Evolutionary conservation across 2,329 filamentous ascomycete species (phyloP).

Genomic region (Sporothrix pallida): DNA sequence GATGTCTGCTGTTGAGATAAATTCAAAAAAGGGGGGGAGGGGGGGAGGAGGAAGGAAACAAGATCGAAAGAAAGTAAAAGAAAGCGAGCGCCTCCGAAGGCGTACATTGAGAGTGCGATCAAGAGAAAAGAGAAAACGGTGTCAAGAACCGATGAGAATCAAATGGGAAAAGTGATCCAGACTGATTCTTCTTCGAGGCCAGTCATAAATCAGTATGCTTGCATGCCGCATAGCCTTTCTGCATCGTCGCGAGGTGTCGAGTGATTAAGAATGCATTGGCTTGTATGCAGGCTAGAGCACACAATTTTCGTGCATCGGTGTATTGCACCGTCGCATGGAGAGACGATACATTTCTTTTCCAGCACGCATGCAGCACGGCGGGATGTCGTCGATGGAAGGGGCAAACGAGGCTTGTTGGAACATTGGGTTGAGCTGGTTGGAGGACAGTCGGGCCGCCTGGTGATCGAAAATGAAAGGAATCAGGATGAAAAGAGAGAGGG

Average conservation of each 20-base stretch:
- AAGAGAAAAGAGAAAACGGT: background rate
- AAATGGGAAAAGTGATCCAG: background rate
- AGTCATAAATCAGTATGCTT: too few species aligned
- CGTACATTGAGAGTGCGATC: background rate
- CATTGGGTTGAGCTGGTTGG: background rate
- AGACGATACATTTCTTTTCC: too few species aligned
- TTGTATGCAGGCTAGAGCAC: background rate
- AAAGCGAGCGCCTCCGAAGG: background rate
- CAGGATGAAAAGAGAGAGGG: too few species aligned
- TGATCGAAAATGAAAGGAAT: background rate
- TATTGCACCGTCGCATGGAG: background rate
- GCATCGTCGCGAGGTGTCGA: background rate
- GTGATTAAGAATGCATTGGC: background rate
- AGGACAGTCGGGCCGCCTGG: background rate
- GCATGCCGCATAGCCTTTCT: too few species aligned
- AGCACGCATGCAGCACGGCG: background rate
- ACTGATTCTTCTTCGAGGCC: background rate
- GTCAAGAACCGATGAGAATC: background rate
- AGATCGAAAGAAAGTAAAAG: background rate
- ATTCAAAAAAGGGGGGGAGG: too few species aligned
- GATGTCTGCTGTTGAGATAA: background rate
- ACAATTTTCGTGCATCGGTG: background rate
- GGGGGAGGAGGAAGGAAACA: too few species aligned
- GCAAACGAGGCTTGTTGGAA: background rate
- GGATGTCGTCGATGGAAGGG: background rate